Base-by-base conservation (phyloP, 306 rosid species). In the Crataegus laevigata region DNA sequence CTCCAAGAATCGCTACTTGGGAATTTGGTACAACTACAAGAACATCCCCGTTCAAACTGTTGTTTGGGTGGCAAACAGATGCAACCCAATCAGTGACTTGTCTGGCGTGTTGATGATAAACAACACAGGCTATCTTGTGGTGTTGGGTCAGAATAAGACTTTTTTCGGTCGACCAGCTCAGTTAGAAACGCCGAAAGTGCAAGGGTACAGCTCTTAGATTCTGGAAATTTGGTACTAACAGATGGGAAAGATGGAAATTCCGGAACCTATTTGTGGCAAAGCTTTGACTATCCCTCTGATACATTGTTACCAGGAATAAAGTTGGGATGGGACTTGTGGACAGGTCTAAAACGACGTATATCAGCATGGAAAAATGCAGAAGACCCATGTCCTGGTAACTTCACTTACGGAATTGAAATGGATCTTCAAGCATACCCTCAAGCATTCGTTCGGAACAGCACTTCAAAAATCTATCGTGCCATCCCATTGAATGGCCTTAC, bases 51-150 rank as follows among this genome's bases (percentile, higher is more conserved):
- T 70, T 22, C 64, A 8, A 59, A 80, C 90, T 4, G 52, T 80
- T 40, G 91, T 88, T 71, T 90, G 91, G 96, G 93, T 90, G 38
- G 90, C 91, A 24, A 88, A 90, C 42, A 22, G 89, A 38, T 72
- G 47, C 38, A 87, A 70, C 22, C 90, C 88, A 0, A 59, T 86
- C 28, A 75, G 62, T 8, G 86, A 72, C n/a, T 79, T 76, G 2
- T 86, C 86, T 18, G 86, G 91, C 21, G 24, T 52, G 73, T 68
- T 85, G 45, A 69, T 3, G 9, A 74, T 88, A 45, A 80, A 57
- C 77, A 22, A 22, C 21, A 43, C 69, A 1, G 73, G 82, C 38
- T 26, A 50, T 30, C 70, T 75, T 74, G 71, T 79, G 40, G 77
- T 87, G 32, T 36, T 71, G 25, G 67, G 30, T 66, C 24, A 68